Conservation (phyloP, 495 filamentous ascomycete species). For the Articulospora tetracladia region DNA sequence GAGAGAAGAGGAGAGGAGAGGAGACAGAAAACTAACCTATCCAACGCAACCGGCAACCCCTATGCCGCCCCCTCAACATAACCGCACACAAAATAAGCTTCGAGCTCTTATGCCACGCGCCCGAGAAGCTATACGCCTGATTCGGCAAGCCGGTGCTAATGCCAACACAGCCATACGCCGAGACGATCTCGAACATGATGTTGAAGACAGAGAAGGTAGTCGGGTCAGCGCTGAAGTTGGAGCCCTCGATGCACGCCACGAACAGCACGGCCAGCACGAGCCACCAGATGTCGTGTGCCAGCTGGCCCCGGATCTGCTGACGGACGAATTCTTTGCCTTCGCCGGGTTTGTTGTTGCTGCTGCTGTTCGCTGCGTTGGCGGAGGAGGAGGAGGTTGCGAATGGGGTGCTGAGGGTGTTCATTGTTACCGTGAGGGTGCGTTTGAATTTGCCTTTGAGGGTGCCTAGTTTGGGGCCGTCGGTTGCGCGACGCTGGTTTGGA, state of each 20-base stretch:
- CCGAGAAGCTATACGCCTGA: conserved; percentile 67
- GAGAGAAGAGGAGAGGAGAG: too few species aligned
- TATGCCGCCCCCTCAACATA: conserved; percentile 74
- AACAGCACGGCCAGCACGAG: conserved; percentile 69
- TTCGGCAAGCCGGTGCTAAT: conserved; percentile 69
- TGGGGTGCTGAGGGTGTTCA: conserved; percentile 11
- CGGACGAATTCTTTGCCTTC: conserved; percentile 40
- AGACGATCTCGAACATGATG: conserved; percentile 80
- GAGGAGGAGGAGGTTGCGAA: conserved; percentile 13
- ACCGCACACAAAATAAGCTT: conserved; percentile 77
- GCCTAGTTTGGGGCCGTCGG: conserved; percentile 15
- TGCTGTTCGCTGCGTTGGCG: background rate
- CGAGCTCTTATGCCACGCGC: conserved; percentile 64
- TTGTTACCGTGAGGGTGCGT: conserved; percentile 6
- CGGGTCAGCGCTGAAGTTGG: conserved; percentile 61
- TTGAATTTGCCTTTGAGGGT: conserved; percentile 26
- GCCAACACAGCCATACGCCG: conserved; percentile 82
- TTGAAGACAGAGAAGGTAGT: conserved; percentile 76
- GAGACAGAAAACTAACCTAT: too few species aligned
- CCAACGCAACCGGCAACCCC: conserved; percentile 76
- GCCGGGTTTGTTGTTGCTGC: background rate
- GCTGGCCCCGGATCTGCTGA: conserved; percentile 74
- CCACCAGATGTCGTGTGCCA: conserved; percentile 87
- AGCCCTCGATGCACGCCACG: conserved; percentile 70
- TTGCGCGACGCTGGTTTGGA: background rate